Conservation (phyloP, 176 grass and related monocot genomes). For the Oryza glumipatula region DNA sequence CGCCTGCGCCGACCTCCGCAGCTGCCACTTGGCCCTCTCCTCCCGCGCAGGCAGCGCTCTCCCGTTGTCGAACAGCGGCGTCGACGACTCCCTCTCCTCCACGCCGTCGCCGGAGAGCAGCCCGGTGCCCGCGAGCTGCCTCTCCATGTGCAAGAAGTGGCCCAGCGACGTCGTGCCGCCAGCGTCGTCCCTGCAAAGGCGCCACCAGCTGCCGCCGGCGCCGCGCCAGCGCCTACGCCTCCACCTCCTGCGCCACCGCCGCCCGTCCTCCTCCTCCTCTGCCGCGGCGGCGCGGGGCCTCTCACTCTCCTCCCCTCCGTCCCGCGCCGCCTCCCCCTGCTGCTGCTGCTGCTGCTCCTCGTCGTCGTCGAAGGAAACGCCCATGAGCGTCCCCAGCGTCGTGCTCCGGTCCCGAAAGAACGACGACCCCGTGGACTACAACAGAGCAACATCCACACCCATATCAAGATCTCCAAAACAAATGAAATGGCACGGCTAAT, state of each 20-base stretch:
- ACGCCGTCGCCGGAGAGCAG: constrained; percentile 34
- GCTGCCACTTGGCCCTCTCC: constrained; percentile 32
- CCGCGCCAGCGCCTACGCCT: constrained; percentile 17
- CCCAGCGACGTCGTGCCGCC: constrained; percentile 51
- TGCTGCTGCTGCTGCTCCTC: constrained; percentile 17
- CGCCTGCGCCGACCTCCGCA: constrained; percentile 40
- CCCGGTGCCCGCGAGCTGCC: constrained; percentile 46
- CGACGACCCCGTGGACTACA: constrained; percentile 88
- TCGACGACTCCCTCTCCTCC: neutral
- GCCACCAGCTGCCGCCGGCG: constrained; percentile 51
- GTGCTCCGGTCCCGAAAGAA: constrained; percentile 94
- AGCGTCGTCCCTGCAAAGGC: constrained; percentile 55
- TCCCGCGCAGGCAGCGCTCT: constrained; percentile 25
- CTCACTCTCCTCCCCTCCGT: neutral
- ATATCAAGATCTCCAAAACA: neutral
- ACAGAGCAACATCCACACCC: neutral
- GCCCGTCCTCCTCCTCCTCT: constrained; percentile 6
- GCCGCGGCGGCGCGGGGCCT: neutral
- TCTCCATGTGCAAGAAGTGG: constrained; percentile 70
- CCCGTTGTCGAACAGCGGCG: constrained; percentile 58
- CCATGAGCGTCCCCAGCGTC: constrained; percentile 97
- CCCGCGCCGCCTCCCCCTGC: neutral
- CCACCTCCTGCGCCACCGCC: constrained; percentile 37
- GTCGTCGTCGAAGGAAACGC: constrained; percentile 58
- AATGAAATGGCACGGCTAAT: neutral